These are phyloP conservation scores for Clavispora fructus DNA, from an alignment of 805 yeast species.

Conservation along the genomic window DNA sequence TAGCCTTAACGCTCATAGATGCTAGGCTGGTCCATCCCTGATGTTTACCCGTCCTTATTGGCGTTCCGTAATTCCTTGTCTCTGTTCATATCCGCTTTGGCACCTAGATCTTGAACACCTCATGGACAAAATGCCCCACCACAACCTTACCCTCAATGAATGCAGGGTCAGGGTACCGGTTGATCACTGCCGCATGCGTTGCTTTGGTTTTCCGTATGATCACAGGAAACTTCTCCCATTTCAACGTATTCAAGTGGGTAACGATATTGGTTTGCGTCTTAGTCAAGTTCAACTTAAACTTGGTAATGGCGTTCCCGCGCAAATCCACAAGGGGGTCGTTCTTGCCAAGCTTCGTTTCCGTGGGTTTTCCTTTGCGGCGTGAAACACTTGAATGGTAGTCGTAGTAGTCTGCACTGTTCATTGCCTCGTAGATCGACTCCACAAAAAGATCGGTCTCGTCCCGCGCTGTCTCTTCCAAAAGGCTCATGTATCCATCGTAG, in stretches of 20 bases:
- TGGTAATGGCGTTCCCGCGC: conserved; percentile 5
- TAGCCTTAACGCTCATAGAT: too few relatives aligned
- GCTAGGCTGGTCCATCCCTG: too few relatives aligned
- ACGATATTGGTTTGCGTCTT: conserved; percentile 6
- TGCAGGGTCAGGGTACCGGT: conserved; percentile 45
- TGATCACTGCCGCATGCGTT: conserved; percentile 81
- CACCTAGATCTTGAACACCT: conserved; percentile 18
- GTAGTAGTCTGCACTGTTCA: conserved; percentile 32
- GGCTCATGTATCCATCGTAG: background rate
- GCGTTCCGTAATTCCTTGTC: background rate
- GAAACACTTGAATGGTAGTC: conserved; percentile 12
- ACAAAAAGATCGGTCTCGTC: conserved; percentile 62
- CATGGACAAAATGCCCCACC: conserved; percentile 56
- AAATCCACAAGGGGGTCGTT: conserved; percentile 5
- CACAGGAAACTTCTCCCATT: conserved; percentile 12
- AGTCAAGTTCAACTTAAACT: conserved; percentile 8
- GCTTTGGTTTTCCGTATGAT: conserved; percentile 55
- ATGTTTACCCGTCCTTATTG: too few relatives aligned
- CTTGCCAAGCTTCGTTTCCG: background rate
- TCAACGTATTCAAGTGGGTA: conserved; percentile 6
- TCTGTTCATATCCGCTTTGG: background rate
- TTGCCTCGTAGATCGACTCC: conserved; percentile 59
- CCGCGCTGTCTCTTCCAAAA: conserved; percentile 17
- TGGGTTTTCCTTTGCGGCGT: background rate
- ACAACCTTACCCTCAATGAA: conserved; percentile 69